A percentile compares a stretch with the other conserved stretches of the same genome.
Evolutionary conservation across 371 early-diverging fungal genomes (phyloP).

Genomic region (Mortierella sp.): DNA sequence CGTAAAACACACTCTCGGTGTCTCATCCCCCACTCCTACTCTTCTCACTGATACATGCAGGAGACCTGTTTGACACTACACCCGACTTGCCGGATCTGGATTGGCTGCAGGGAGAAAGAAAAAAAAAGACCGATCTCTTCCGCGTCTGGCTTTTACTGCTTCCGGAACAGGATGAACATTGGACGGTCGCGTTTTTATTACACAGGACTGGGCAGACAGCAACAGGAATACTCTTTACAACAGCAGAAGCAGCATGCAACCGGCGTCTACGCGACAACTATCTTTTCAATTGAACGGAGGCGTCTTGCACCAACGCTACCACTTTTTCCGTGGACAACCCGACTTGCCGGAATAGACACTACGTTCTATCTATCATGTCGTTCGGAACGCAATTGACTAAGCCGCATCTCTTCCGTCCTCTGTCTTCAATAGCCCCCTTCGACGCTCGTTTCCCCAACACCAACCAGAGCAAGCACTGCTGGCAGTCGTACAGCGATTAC

Average conservation of each 20-base stretch:
- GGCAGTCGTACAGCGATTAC: slow-evolving; percentile 98
- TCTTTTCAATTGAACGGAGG: background rate
- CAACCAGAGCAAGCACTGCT: slow-evolving; percentile 96
- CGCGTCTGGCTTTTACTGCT: background rate
- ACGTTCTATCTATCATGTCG: no score
- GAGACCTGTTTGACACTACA: background rate
- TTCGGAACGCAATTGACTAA: no score
- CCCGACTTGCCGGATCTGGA: slow-evolving; percentile 2
- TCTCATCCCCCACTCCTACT: background rate
- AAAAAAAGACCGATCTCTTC: background rate
- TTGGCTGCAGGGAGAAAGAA: background rate
- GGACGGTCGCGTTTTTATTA: background rate
- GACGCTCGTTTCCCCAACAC: slow-evolving; percentile 92
- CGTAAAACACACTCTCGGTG: background rate
- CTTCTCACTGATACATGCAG: background rate
- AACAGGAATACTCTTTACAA: background rate
- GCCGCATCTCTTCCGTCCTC: background rate
- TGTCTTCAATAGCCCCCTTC: slow-evolving; percentile 35
- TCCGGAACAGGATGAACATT: background rate
- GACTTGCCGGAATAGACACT: no score
- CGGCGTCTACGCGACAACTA: background rate
- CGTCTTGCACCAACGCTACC: no score
- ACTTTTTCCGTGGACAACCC: no score
- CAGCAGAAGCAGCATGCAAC: no score
- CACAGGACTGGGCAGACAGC: background rate